A percentile compares a stretch with the other conserved stretches of the same genome.
These are phyloP conservation scores for Gyromitra esculenta DNA, from an alignment of 2,329 filamentous ascomycete genomes.

Conservation along the genomic window DNA sequence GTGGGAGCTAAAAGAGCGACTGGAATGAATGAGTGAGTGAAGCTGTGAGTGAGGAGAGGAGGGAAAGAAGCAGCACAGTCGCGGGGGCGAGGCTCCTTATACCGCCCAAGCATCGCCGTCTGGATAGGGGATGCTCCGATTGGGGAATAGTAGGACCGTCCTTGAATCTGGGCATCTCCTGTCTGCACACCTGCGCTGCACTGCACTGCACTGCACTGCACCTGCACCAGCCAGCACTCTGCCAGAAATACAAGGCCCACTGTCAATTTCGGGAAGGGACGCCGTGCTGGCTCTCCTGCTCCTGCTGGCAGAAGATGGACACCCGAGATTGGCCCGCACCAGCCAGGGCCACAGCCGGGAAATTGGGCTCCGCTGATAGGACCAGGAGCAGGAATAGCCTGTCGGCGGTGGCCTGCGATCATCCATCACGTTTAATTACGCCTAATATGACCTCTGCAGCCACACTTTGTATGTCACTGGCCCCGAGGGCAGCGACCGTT, in stretches of 20 bases:
- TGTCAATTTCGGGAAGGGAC: slow-evolving; percentile 35
- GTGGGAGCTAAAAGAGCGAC: slow-evolving; percentile 52
- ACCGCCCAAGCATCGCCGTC: slow-evolving; percentile 5
- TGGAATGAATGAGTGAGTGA: slow-evolving; percentile 35
- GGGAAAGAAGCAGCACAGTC: slow-evolving; percentile 13
- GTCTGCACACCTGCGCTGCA: background rate
- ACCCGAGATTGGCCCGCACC: slow-evolving; percentile 17
- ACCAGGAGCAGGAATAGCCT: slow-evolving; percentile 29
- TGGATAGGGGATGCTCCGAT: background rate
- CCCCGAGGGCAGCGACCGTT: slow-evolving; percentile 15
- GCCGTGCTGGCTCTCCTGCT: slow-evolving; percentile 13
- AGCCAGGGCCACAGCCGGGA: background rate
- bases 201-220: background rate
- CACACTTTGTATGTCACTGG: slow-evolving; percentile 27
- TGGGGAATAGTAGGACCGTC: slow-evolving; percentile 28
- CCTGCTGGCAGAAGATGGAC: slow-evolving; percentile 15
- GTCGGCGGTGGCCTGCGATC: background rate
- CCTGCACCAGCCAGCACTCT: background rate
- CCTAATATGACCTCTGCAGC: slow-evolving; percentile 34
- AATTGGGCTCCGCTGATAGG: slow-evolving; percentile 24
- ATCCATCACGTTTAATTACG: slow-evolving; percentile 40
- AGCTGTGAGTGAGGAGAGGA: slow-evolving; percentile 36
- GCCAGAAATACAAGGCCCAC: slow-evolving; percentile 22
- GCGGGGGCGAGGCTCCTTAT: slow-evolving; percentile 49
- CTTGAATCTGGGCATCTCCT: slow-evolving; percentile 16